Base-by-base conservation (phyloP, 2,329 filamentous ascomycete species). In the Penicillium sp. region DNA sequence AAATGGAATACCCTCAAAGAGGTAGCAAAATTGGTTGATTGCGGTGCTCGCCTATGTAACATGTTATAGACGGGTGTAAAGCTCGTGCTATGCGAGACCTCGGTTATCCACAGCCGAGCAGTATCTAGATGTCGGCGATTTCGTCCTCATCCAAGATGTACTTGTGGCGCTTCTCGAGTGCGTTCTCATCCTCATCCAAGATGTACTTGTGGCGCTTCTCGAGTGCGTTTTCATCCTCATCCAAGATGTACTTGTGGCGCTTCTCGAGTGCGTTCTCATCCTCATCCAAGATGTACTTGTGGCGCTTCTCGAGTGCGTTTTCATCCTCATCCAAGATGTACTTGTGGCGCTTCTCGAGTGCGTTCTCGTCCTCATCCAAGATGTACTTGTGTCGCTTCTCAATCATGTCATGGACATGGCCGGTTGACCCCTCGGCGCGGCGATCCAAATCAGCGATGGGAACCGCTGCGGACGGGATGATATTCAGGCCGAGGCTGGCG, bases 401-500 rank as follows among this genome's bases (percentile, higher is more conserved):
- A 8, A 38, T 11, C 26, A 8, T 30, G 14, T 14, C 14, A 49
- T 38, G 6, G 26, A 38, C 46, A 49, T 30, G 33, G 33, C 11
- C 30, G 8, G 31, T 30, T 40, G 46, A 19, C n/a, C 8, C 14
- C 11, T 40, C 46, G 9, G 16, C 33, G 35, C 46, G 46, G 46
- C 46, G 46, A 49, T 25, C 46, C 46, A 49, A 28, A 49, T 31
- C 46, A 30, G 35, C 25, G 25, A 11, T 19, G 5, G 25, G 35
- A 30, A 40, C 35, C 25, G 35, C 46, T 30, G 35, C 46, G 25
- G 35, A 28, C 31, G 46, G 35, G 46, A 49, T 25, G 19, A 49
- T 49, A 31, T 49, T 49, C 33, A 49, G 33, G 35, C 46, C 46
- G 33, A 49, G 12, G 46, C 46, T 40, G 22, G 46, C 46, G 14